These are phyloP conservation scores for Xerophyta viscosa DNA, from an alignment of 106 monocot species.

Conservation along the genomic window DNA sequence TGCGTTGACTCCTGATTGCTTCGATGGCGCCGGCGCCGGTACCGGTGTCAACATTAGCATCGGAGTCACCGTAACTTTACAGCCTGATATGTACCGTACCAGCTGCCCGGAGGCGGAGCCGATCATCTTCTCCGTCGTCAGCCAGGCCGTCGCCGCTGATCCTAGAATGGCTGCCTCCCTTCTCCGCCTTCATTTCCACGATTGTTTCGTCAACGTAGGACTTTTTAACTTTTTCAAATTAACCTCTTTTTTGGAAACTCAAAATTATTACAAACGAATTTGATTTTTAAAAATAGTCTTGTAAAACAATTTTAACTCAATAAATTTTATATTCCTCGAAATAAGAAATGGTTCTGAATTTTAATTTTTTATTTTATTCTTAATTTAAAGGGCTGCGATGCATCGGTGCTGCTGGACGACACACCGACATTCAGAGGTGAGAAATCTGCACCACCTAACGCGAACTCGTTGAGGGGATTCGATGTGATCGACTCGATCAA, in stretches of 20 bases:
- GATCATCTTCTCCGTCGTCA: slow-evolving; percentile 47
- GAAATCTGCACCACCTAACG: slow-evolving; percentile 71
- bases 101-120: slow-evolving; percentile 59
- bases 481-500: slow-evolving; percentile 84
- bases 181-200: slow-evolving; percentile 93
- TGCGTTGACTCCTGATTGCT: slow-evolving; percentile 24
- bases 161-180: slow-evolving; percentile 90
- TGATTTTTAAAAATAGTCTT: too few species aligned
- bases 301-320: too few species aligned
- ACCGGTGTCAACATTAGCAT: background rate
- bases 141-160: slow-evolving; percentile 30
- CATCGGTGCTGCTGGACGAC: slow-evolving; percentile 73
- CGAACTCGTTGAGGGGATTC: slow-evolving; percentile 81
- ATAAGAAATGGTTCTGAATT: too few species aligned
- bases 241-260: background rate
- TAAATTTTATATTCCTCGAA: too few species aligned
- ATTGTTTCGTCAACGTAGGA: slow-evolving; percentile 77
- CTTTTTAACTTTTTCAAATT: too few species aligned
- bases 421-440: slow-evolving; percentile 36
- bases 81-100: slow-evolving; percentile 23
- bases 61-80: background rate
- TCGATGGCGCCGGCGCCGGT: slow-evolving; percentile 14
- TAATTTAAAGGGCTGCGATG: slow-evolving; percentile 74
- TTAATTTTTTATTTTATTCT: background rate
- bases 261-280: too few species aligned